Conservation (phyloP, 306 rosid genomes). For the Glycine latifolia region DNA sequence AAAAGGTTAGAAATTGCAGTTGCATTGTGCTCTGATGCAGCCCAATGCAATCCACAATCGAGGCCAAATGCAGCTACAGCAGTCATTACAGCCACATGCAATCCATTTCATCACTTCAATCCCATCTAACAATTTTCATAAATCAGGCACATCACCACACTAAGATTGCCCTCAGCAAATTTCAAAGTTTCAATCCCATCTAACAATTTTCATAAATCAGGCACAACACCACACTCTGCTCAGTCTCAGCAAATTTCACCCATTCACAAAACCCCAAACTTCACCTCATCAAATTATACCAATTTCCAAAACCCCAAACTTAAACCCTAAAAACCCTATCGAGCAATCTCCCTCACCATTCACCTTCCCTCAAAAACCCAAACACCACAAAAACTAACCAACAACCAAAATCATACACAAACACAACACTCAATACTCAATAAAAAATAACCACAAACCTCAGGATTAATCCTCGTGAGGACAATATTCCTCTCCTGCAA, state of each 20-base stretch:
- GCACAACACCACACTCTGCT: not conserved
- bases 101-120: too few species aligned
- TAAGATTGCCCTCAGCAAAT: too few species aligned
- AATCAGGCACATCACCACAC: not conserved
- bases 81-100: not conserved
- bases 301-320: constrained; percentile 2
- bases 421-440: not conserved
- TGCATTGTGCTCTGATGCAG: not conserved
- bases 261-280: not conserved
- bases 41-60: not conserved
- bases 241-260: too few species aligned
- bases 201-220: constrained; percentile 25
- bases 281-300: not conserved
- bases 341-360: constrained; percentile 30
- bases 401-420: not conserved
- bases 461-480: constrained; percentile 96
- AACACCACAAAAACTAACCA: constrained; percentile 18
- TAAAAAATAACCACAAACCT: constrained; percentile 56
- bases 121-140: constrained; percentile 21
- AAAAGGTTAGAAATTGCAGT: not conserved
- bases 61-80: not conserved
- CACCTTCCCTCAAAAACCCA: constrained; percentile 6
- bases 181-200: not conserved
- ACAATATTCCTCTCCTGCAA: constrained; percentile 82
- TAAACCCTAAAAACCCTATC: constrained; percentile 7